Evolutionary conservation across 192 early-diverging fungal genomes (phyloP), one percentile per base, ranked within the genome.

Genomic region (Dissophora ornata): DNA sequence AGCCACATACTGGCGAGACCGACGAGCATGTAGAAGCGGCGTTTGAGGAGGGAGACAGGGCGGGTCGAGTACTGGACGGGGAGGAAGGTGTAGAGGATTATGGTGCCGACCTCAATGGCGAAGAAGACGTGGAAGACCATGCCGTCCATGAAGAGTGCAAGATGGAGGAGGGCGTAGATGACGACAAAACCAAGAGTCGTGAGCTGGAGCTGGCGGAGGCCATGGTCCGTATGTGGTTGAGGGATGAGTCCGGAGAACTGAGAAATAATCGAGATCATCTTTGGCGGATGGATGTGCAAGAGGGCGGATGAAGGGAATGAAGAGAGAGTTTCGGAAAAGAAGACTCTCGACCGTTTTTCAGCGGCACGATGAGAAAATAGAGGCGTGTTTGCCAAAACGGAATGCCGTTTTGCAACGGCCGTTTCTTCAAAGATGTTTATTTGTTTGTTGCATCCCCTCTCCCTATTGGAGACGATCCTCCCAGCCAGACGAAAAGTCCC

Each of bases 401-500:
- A n/a, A n/a, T n/a, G n/a, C 28, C 3, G 22, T 34, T 13, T 34
- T 33, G 3, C 32, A 18, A 18, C 30, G 22, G 21, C 29, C 11
- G 5, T 36, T 55, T n/a, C 28, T n/a, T 21, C n/a, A 1, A 28
- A 12, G 28, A 9, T 51, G 24, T 29, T 51, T 29, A 29, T 51
- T 51, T 47, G 22, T 47, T 47, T n/a, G 46, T 47, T 15, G 18
- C 21, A 1, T 21, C 46, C 21, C 15, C n/a, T 45, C 44, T 45
- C 9, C 44, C 44, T 59, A n/a, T 33, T 74, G 70, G 11, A 74
- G 21, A 34, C 71, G 71, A 42, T 77, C 46, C 42, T 67, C 73
- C 73, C 73, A 77, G 4, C 73, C 73, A 1, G n/a, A 28, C 2
- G 63, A 56, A 49, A 77, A 77, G 22, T 67, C 59, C 73, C 73